Evolutionary conservation across 495 filamentous ascomycete genomes (phyloP).

Genomic region (Penicillium herquei): DNA sequence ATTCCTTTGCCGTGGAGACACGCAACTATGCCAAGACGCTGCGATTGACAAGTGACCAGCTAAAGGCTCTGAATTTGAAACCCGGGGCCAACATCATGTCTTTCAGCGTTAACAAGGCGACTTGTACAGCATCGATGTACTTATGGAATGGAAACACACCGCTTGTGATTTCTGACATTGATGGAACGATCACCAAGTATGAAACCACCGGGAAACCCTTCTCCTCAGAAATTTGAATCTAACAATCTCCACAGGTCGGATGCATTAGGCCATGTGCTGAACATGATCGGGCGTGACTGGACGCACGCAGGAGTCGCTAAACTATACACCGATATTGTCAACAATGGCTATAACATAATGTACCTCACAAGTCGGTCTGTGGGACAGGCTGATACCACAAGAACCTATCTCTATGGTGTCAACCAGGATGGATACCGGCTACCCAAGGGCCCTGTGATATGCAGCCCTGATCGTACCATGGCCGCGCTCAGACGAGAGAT

Average conservation of each 20-base stretch:
- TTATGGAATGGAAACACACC: slow-evolving; percentile 86
- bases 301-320: slow-evolving; percentile 96
- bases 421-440: slow-evolving; percentile 82
- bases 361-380: slow-evolving; percentile 94
- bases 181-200: slow-evolving; percentile 95
- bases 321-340: slow-evolving; percentile 90
- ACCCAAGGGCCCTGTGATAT: slow-evolving; percentile 88
- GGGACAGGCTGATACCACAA: slow-evolving; percentile 87
- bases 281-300: slow-evolving; percentile 98
- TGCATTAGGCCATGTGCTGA: slow-evolving; percentile 93
- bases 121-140: slow-evolving; percentile 88
- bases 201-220: neutral
- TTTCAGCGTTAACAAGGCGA: slow-evolving; percentile 93
- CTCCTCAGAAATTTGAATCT: neutral
- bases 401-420: slow-evolving; percentile 88
- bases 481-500: slow-evolving; percentile 92
- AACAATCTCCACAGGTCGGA: slow-evolving; percentile 60
- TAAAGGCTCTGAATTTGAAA: slow-evolving; percentile 82
- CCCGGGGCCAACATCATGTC: slow-evolving; percentile 86
- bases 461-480: slow-evolving; percentile 93
- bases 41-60: slow-evolving; percentile 91
- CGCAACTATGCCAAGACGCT: slow-evolving; percentile 95
- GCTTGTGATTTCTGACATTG: slow-evolving; percentile 97
- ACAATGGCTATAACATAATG: slow-evolving; percentile 98
- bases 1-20: slow-evolving; percentile 57